Percentiles rank a stretch among this genome's conserved stretches.
Evolutionary conservation across 1,139 yeast species (phyloP).

Genomic region (Lodderomyces elongisporus): DNA sequence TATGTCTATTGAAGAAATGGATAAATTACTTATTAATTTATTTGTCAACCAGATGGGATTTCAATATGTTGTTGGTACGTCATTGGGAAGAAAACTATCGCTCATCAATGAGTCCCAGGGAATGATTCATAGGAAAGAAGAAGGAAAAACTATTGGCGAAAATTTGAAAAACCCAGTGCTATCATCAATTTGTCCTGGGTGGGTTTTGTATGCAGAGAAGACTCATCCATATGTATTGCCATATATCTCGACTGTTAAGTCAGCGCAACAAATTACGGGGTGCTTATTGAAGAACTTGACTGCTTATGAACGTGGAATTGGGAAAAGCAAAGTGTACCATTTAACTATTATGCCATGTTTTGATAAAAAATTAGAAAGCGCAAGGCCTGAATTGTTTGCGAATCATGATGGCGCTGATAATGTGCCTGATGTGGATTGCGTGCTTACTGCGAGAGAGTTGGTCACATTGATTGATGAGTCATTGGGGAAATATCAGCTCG

Average conservation of each 20-base stretch:
- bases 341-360: constrained; percentile 93
- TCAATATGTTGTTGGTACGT: constrained; percentile 74
- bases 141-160: constrained; percentile 3
- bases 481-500: constrained; percentile 22
- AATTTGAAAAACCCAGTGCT: constrained; percentile 40
- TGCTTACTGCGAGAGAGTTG: constrained; percentile 84
- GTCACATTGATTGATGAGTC: constrained; percentile 60
- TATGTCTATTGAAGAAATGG: constrained; percentile 51
- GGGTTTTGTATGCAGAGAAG: constrained; percentile 93
- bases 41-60: constrained; percentile 64
- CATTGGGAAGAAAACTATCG: constrained; percentile 71
- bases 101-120: constrained; percentile 57
- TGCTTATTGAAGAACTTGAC: constrained; percentile 59
- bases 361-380: constrained; percentile 93
- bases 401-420: too few relatives aligned
- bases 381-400: constrained; percentile 60
- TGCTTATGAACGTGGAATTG: constrained; percentile 32
- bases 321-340: constrained; percentile 56
- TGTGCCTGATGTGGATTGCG: constrained; percentile 77
- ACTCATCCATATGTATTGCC: constrained; percentile 85
- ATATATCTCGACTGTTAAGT: constrained; percentile 57
- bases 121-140: constrained; percentile 19
- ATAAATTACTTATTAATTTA: constrained; percentile 53
- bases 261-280: constrained; percentile 94
- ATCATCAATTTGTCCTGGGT: constrained; percentile 87